Conservation (phyloP, 371 early-diverging fungal species). For the Mortierella sp. region DNA sequence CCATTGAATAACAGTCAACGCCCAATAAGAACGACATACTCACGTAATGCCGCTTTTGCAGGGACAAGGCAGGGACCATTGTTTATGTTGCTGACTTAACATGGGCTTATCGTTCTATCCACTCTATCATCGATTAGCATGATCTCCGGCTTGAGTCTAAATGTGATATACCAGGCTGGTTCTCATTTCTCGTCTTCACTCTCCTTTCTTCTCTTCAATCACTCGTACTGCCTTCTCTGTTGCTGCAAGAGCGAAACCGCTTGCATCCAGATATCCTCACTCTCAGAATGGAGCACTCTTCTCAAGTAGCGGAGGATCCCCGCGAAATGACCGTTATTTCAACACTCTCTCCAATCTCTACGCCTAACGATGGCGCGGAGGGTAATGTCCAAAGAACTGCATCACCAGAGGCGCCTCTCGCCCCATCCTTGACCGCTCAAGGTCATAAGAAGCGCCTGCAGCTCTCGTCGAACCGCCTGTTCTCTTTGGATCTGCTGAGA, state of each 20-base stretch:
- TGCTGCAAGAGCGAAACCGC: background rate
- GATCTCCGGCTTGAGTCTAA: background rate
- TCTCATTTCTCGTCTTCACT: background rate
- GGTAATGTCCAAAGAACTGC: background rate
- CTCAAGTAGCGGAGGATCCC: slow-evolving; percentile 1
- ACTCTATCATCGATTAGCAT: too few species aligned
- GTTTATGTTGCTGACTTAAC: too few species aligned
- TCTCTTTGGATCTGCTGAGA: slow-evolving; percentile 60
- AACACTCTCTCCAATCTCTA: slow-evolving; percentile 18
- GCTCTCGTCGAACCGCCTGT: slow-evolving; percentile 55
- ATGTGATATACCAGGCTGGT: background rate
- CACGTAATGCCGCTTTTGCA: background rate
- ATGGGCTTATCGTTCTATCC: background rate
- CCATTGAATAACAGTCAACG: background rate
- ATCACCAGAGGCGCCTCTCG: background rate
- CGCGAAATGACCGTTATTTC: slow-evolving; percentile 12
- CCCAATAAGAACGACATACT: background rate
- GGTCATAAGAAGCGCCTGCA: slow-evolving; percentile 12
- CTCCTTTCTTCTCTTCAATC: background rate
- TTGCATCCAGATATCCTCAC: background rate
- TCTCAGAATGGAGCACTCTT: slow-evolving; percentile 9
- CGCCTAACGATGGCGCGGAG: background rate
- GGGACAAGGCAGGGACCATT: background rate
- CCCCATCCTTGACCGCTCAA: background rate
- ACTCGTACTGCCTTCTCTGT: background rate